These are phyloP conservation scores for Coemansia sp. DNA, from an alignment of 192 early-diverging fungal genomes.

Conservation along the genomic window DNA sequence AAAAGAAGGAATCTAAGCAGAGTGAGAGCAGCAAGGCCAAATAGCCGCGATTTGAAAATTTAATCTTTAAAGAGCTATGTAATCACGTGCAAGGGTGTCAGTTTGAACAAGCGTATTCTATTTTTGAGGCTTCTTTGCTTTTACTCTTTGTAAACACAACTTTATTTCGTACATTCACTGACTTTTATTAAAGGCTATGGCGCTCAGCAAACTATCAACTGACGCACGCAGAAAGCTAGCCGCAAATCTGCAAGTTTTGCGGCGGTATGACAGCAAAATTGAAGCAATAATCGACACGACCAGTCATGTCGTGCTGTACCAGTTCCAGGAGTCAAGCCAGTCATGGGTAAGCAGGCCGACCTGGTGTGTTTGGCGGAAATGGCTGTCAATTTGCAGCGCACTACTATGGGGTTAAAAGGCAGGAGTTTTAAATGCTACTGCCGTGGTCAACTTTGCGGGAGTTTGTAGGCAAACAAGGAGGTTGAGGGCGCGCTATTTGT, in stretches of 20 bases:
- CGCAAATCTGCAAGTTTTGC: constrained; percentile 77
- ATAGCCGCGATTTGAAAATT: constrained; percentile 3
- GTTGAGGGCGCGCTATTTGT: constrained; percentile 93
- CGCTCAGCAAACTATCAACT: constrained; percentile 37
- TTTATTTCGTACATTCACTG: background rate
- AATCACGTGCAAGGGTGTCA: constrained; percentile 7
- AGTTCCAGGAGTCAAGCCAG: constrained; percentile 66
- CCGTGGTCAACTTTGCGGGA: background rate
- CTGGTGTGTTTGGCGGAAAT: background rate
- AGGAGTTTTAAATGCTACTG: constrained; percentile 3
- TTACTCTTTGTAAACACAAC: background rate
- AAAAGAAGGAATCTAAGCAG: constrained; percentile 7
- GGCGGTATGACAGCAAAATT: constrained; percentile 77
- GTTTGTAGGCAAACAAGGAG: constrained; percentile 73
- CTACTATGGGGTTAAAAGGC: background rate
- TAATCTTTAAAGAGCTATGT: background rate
- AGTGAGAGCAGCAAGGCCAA: background rate
- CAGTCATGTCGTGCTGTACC: constrained; percentile 85
- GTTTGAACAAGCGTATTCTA: background rate
- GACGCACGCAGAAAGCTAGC: constrained; percentile 51
- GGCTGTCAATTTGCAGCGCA: background rate
- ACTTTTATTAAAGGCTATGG: constrained; percentile 18
- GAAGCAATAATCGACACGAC: constrained; percentile 78
- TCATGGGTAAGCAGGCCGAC: constrained; percentile 68
- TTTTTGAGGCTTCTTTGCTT: background rate